Evolutionary conservation across 2,329 filamentous ascomycete species (phyloP), one percentile per base, ranked within the genome.

Genomic region (Penicillium paneum): DNA sequence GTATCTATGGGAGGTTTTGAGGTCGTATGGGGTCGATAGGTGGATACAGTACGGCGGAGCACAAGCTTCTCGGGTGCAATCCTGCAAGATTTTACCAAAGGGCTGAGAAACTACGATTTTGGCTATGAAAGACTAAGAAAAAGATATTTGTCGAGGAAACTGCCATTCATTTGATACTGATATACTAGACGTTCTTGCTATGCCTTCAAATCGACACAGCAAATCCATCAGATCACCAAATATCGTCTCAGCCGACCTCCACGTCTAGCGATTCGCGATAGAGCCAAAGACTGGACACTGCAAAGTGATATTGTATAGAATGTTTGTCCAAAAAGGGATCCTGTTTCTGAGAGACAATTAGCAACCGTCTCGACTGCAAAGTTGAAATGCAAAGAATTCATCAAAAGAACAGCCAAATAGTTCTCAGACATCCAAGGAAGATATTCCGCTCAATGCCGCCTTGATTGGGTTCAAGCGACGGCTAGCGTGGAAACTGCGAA

Each of bases 401-500:
- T 52, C 40, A 60, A 49, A 56, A 49, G 52, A 60, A 57, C 60
- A 66, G 61, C 60, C 47, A 64, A 59, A 50, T 54, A 49, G 10
- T 64, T 60, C 60, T 67, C 69, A 71, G 69, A 71, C 69, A 71
- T 71, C 69, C 69, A 71, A 71, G 69, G 69, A 71, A 71, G 69
- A 66, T 66, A 64, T 61, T 66, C 64, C 69, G 68, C 68, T 63
- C 69, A 71, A 53, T 54, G 66, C 63, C 65, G 65, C 67, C 69
- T 67, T 59, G 58, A 59, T 67, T 68, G 63, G 68, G 68, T 71
- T 70, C 65, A 68, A 64, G 54, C 67, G 67, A 70, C 65, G 67
- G 58, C 69, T 71, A 69, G 68, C 68, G 69, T 71, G 69, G 67
- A 71, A 71, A 71, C 69, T 71, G 69, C 72, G 72, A 74, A 74